Evolutionary conservation across 2,329 filamentous ascomycete species (phyloP).

Genomic region (Pseudopyrenochaeta lycopersici): DNA sequence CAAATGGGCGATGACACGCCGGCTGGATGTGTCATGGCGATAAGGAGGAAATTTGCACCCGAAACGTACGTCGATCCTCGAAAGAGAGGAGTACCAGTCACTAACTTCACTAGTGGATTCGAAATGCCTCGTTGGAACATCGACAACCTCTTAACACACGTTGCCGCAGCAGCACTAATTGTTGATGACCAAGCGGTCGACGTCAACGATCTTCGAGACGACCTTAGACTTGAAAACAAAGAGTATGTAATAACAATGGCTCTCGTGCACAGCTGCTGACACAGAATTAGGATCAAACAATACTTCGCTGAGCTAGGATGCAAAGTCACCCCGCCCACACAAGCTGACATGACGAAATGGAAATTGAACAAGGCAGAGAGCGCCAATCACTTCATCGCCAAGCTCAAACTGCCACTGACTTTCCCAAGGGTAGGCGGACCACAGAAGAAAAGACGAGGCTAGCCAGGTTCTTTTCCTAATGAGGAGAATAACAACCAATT

Average conservation of each 20-base stretch:
- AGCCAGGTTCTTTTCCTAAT: not conserved
- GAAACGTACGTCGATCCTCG: conserved; percentile 31
- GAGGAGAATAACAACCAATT: not conserved
- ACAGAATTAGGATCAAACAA: conserved; percentile 61
- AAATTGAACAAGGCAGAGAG: conserved; percentile 69
- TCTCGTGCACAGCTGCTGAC: no score
- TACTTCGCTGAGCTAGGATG: conserved; percentile 83
- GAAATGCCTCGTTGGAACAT: conserved; percentile 75
- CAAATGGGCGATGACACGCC: conserved; percentile 58
- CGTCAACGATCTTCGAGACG: conserved; percentile 73
- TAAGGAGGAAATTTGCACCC: conserved; percentile 69
- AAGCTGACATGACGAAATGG: conserved; percentile 59
- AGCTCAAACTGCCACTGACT: conserved; percentile 77
- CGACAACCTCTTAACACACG: conserved; percentile 77
- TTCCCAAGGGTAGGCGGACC: conserved; percentile 72
- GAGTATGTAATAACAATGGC: conserved; percentile 50
- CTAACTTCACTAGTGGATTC: conserved; percentile 37
- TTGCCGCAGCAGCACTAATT: conserved; percentile 74
- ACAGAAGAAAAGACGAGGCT: conserved; percentile 23
- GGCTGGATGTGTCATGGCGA: conserved; percentile 35
- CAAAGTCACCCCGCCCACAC: conserved; percentile 60
- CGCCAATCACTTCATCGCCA: conserved; percentile 70
- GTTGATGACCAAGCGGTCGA: conserved; percentile 79
- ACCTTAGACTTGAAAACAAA: conserved; percentile 76
- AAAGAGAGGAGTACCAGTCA: not conserved